phyloP scores from a whole-genome alignment of 345 rosid genomes.

The Triadica sebifera region DNA sequence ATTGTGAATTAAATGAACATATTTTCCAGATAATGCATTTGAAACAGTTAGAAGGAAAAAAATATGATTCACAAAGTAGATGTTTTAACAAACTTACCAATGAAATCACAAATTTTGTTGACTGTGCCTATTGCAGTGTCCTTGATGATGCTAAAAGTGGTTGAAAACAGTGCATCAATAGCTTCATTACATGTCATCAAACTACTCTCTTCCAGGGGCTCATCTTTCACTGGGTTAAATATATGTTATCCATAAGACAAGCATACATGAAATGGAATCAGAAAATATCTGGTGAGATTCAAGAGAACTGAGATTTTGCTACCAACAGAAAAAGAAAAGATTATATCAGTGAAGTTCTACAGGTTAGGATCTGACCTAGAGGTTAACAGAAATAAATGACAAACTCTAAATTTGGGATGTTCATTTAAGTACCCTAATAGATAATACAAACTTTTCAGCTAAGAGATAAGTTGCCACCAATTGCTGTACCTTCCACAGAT shows the following conservation, averaged over 20 bases:
- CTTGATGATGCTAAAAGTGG: conserved; percentile 68
- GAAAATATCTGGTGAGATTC: not conserved
- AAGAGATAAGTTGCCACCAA: not conserved
- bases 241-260: conserved; percentile 1
- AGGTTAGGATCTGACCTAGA: not conserved
- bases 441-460: not conserved
- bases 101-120: conserved; percentile 55
- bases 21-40: not conserved
- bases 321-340: not conserved
- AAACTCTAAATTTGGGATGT: not conserved
- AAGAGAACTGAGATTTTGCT: not conserved
- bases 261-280: not conserved
- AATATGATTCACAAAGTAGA: conserved; percentile 4
- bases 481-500: not conserved
- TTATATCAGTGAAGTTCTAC: not conserved
- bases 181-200: conserved; percentile 59
- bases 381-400: not conserved
- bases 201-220: conserved; percentile 42
- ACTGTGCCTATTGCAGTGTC: conserved; percentile 58
- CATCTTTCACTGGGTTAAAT: conserved; percentile 38
- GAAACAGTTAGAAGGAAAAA: not conserved
- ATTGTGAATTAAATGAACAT: not conserved
- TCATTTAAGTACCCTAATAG: not conserved
- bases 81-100: conserved; percentile 51
- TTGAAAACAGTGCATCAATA: conserved; percentile 72